These are phyloP conservation scores for Gomphus sp. DNA, from an alignment of 1,284 basidiomycete genomes.

Conservation along the genomic window DNA sequence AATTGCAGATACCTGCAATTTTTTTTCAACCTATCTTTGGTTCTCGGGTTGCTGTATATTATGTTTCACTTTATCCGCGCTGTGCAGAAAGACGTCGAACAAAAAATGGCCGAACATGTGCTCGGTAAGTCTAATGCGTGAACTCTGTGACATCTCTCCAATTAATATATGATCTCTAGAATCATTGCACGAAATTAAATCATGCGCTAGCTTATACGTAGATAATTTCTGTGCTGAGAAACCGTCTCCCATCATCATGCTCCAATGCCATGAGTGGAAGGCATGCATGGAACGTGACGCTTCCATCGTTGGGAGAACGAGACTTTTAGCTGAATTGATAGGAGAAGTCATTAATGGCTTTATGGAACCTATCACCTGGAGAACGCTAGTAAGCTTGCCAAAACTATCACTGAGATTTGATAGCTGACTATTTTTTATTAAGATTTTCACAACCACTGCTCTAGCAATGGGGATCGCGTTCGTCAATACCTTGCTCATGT, in stretches of 20 bases:
- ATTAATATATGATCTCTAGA: conserved; percentile 36
- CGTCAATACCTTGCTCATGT: conserved; percentile 72
- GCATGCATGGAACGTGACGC: conserved; percentile 96
- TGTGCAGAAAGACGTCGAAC: conserved; percentile 83
- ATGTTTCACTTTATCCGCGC: conserved; percentile 81
- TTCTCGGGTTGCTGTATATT: conserved; percentile 80
- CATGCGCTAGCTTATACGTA: conserved; percentile 72
- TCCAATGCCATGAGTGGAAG: conserved; percentile 83
- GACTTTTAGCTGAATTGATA: conserved; percentile 88
- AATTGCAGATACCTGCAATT: conserved; percentile 81
- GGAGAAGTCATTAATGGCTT: conserved; percentile 96
- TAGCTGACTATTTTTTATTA: conserved; percentile 8
- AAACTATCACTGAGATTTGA: not conserved
- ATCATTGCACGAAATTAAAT: conserved; percentile 81
- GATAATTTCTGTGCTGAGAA: conserved; percentile 75
- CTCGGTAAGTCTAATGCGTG: conserved; percentile 49
- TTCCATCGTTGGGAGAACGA: conserved; percentile 78
- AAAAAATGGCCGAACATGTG: conserved; percentile 83
- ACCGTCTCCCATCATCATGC: conserved; percentile 77
- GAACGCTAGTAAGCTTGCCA: conserved; percentile 66
- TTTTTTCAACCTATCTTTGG: conserved; percentile 86
- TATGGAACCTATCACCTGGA: conserved; percentile 95
- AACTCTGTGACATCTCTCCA: not conserved
- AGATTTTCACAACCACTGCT: conserved; percentile 76
- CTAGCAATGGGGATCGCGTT: conserved; percentile 74